Conservation (phyloP, 768 basidiomycete genomes). For the Cystobasidiopsis lactophilus region DNA sequence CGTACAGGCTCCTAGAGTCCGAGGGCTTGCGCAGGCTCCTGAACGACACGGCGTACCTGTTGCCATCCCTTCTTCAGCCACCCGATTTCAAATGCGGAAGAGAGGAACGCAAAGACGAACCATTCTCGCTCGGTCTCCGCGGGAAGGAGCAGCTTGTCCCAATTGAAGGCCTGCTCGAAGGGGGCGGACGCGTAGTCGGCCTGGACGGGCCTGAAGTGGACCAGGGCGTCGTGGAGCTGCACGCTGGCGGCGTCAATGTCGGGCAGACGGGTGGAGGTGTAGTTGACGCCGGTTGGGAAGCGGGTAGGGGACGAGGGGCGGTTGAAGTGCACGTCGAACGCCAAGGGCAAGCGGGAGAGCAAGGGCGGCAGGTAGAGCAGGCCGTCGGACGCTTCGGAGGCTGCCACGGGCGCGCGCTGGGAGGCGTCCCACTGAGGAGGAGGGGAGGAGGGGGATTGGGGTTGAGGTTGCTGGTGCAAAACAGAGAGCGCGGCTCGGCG, state of each 20-base stretch:
- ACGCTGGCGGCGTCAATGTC: slow-evolving; percentile 65
- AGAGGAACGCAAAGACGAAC: slow-evolving; percentile 22
- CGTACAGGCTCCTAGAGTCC: slow-evolving; percentile 36
- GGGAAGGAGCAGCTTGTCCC: slow-evolving; percentile 47
- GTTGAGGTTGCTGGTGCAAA: too few relatives aligned
- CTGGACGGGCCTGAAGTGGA: slow-evolving; percentile 43
- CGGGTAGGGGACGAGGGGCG: too few relatives aligned
- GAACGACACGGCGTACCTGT: slow-evolving; percentile 63
- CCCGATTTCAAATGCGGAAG: not conserved
- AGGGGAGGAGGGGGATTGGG: too few relatives aligned
- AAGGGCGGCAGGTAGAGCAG: too few relatives aligned
- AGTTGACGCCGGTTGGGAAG: too few relatives aligned
- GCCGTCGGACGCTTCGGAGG: too few relatives aligned
- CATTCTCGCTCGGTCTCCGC: slow-evolving; percentile 56
- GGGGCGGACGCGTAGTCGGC: slow-evolving; percentile 37
- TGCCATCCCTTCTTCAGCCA: not conserved
- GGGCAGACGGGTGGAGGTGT: slow-evolving; percentile 55
- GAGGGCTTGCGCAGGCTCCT: slow-evolving; percentile 42
- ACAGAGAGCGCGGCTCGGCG: too few relatives aligned
- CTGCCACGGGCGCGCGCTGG: too few relatives aligned
- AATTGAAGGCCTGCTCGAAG: slow-evolving; percentile 72
- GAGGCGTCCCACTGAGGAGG: too few relatives aligned
- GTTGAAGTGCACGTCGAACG: too few relatives aligned
- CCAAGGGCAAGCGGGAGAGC: too few relatives aligned
- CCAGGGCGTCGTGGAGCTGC: slow-evolving; percentile 64